A percentile compares a stretch with the other conserved stretches of the same genome.
These are phyloP conservation scores for Saturnispora gosingensis DNA, from an alignment of 805 yeast genomes.

Conservation along the genomic window DNA sequence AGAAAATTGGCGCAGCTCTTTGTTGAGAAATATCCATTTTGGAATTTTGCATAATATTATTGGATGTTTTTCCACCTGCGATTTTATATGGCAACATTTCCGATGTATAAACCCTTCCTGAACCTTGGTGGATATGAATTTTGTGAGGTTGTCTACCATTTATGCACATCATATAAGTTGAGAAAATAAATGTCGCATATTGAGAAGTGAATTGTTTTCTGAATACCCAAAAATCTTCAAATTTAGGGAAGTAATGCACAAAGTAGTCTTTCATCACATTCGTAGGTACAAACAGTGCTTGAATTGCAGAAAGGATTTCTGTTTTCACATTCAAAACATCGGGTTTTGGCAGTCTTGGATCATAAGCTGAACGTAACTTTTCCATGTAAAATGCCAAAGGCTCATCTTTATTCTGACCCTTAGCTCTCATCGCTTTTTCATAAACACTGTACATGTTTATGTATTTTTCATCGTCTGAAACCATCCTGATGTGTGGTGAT, in stretches of 20 bases:
- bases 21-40: constrained; percentile 39
- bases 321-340: constrained; percentile 82
- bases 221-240: constrained; percentile 95
- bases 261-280: constrained; percentile 77
- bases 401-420: constrained; percentile 72
- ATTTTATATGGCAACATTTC: constrained; percentile 91
- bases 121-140: constrained; percentile 67
- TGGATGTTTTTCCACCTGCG: constrained; percentile 40
- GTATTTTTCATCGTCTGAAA: constrained; percentile 72
- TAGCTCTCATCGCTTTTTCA: constrained; percentile 73
- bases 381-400: constrained; percentile 82
- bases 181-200: constrained; percentile 85
- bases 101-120: constrained; percentile 87
- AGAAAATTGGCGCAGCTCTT: constrained; percentile 72
- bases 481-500: constrained; percentile 87
- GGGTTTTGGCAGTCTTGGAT: constrained; percentile 88
- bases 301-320: constrained; percentile 86
- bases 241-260: constrained; percentile 55
- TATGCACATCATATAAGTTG: constrained; percentile 91
- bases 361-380: constrained; percentile 85
- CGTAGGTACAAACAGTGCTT: constrained; percentile 76
- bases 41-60: constrained; percentile 34
- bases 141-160: constrained; percentile 91
- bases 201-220: constrained; percentile 91
- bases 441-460: constrained; percentile 73